Base-by-base conservation (phyloP, 768 basidiomycete species). In the Tulasnella sp. region DNA sequence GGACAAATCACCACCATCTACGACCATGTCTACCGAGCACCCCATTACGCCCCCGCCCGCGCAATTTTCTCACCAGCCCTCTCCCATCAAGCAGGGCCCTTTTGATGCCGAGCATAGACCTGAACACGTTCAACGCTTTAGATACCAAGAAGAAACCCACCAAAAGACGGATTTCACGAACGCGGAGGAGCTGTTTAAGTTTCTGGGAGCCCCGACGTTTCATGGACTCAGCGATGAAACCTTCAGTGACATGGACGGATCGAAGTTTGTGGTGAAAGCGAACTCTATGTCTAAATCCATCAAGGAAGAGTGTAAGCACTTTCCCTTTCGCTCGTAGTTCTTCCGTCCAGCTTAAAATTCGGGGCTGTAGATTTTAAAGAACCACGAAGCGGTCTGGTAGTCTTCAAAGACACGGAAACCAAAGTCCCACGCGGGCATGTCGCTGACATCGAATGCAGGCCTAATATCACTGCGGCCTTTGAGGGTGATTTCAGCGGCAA, bases 231-330 rank as follows among this genome's bases (percentile, higher is more conserved):
- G 14, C 72, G 22, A 22, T 74, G 24, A 12, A n/a, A 31, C 28
- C 72, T 72, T 72, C 69, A 72, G 37, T 40, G 69, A 12, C 72
- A 22, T n/a, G 72, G 72, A 16, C 24, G 28, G 72, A 9, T 40
- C 72, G 22, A 9, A 9, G 28, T 74, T 74, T n/a, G 1, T n/a
- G 1, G 14, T 1, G 31, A 37, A 74, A 37, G 72, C 72, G 34
- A 74, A 74, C 72, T n/a, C 72, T 34, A 74, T 74, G 34, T 74
- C 72, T 9, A 34, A 74, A 74, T 74, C 72, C n/a, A 28, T 74
- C 72, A 74, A 74, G 34, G 42, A 72, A 12, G 69, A 72, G 72
- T 74, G 72, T 74, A 74, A 74, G 72, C 72, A 74, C 72, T 40
- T 74, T 4, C 72, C 34, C 5, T 44, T 74, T 37, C 37, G 69